These are phyloP conservation scores for Populus nigra DNA, from an alignment of 345 rosid species.

Conservation along the genomic window DNA sequence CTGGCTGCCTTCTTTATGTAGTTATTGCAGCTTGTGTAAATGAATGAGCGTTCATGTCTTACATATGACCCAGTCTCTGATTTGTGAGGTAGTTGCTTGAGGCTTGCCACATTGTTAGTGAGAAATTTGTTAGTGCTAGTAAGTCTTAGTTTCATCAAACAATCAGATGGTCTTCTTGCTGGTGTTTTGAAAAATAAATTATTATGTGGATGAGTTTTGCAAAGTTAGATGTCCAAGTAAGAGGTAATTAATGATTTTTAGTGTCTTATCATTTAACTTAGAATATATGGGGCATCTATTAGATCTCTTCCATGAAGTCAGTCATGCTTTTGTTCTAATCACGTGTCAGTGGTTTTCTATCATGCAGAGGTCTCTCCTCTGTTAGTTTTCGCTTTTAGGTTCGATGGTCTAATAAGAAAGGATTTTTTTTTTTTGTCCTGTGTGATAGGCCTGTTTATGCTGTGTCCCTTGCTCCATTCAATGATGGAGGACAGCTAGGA, in stretches of 20 bases:
- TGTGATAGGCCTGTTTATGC: background rate
- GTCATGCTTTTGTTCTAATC: background rate
- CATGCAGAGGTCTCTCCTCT: background rate
- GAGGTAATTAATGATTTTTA: background rate
- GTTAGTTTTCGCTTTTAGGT: background rate
- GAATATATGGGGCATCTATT: background rate
- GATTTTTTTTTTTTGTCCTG: too few species aligned
- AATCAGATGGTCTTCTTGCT: background rate
- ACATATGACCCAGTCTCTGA: background rate
- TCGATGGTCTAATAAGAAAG: background rate
- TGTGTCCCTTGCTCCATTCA: background rate
- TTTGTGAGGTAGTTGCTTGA: background rate
- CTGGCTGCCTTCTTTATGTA: background rate
- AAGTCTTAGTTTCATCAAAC: background rate
- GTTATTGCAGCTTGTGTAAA: background rate
- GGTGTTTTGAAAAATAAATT: background rate
- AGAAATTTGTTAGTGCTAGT: background rate
- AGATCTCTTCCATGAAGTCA: background rate
- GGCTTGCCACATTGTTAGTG: background rate
- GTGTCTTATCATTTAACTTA: background rate
- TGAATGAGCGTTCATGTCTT: background rate
- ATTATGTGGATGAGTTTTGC: background rate
- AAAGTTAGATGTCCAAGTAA: background rate
- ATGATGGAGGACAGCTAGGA: background rate
- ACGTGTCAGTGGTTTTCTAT: background rate